These are phyloP conservation scores for Saccharomycopsis hybrid DNA, from an alignment of 1,139 yeast species.

Conservation along the genomic window DNA sequence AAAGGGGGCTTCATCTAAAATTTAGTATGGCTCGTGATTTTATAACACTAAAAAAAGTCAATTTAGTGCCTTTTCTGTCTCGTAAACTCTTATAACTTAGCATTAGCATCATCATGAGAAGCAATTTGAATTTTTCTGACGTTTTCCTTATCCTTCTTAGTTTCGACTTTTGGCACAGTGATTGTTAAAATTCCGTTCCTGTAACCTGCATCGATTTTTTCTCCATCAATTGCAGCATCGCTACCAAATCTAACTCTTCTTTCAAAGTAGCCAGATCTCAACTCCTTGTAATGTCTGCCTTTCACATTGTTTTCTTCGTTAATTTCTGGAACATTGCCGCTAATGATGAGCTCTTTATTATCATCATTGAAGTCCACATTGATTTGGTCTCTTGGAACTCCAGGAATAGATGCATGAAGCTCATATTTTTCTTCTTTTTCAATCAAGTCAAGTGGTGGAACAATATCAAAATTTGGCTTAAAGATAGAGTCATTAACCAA, in stretches of 20 bases:
- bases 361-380: constrained; percentile 36
- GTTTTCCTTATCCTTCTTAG: neutral
- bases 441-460: constrained; percentile 37
- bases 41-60: too few relatives aligned
- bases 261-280: constrained; percentile 34
- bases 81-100: too few relatives aligned
- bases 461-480: neutral
- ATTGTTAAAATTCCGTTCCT: constrained; percentile 35
- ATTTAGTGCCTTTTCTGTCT: too few relatives aligned
- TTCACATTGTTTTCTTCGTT: constrained; percentile 25
- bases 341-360: constrained; percentile 32
- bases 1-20: too few relatives aligned
- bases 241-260: constrained; percentile 34
- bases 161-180: constrained; percentile 30
- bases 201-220: constrained; percentile 36
- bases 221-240: constrained; percentile 32
- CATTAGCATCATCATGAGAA: too few relatives aligned
- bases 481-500: too few relatives aligned
- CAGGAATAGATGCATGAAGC: constrained; percentile 36
- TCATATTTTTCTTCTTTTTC: constrained; percentile 35
- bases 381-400: constrained; percentile 34
- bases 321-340: constrained; percentile 33
- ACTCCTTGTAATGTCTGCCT: constrained; percentile 30
- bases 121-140: neutral
- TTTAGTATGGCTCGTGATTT: too few relatives aligned